phyloP scores from a whole-genome alignment of 2,329 filamentous ascomycete genomes.

The Cytospora leucostoma region DNA sequence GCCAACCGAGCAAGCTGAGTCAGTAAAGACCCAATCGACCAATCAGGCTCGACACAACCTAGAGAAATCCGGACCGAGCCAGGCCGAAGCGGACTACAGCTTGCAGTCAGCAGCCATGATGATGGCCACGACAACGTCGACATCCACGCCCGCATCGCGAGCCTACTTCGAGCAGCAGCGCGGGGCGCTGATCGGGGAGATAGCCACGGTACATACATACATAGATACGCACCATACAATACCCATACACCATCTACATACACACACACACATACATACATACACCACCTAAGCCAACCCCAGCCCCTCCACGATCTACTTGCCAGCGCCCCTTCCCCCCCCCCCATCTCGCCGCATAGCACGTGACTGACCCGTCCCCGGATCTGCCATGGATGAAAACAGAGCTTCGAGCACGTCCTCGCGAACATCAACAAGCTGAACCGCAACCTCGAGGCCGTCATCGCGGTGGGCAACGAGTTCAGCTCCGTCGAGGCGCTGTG shows the following conservation, averaged over 20 bases:
- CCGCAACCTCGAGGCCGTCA: conserved; percentile 85
- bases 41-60: background rate
- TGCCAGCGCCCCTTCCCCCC: too few relatives aligned
- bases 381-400: too few relatives aligned
- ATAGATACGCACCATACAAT: too few relatives aligned
- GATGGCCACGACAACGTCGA: conserved; percentile 35
- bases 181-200: conserved; percentile 69
- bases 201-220: conserved; percentile 60
- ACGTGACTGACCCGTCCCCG: too few relatives aligned
- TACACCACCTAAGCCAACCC: background rate
- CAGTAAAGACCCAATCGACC: too few relatives aligned
- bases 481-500: conserved; percentile 94
- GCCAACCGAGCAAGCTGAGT: too few relatives aligned
- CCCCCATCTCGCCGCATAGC: too few relatives aligned
- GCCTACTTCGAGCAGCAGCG: conserved; percentile 77
- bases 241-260: too few relatives aligned
- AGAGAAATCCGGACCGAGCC: background rate
- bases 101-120: background rate
- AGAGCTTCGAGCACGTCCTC: conserved; percentile 85
- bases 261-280: background rate
- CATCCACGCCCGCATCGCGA: conserved; percentile 33
- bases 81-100: background rate
- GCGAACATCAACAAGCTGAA: conserved; percentile 97
- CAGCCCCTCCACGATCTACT: too few relatives aligned
- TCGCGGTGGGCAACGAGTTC: conserved; percentile 94